Percentiles rank a stretch among this genome's conserved stretches.
Conservation (phyloP, 73 alveolate genomes). For the Symbiodinium pilosum region DNA sequence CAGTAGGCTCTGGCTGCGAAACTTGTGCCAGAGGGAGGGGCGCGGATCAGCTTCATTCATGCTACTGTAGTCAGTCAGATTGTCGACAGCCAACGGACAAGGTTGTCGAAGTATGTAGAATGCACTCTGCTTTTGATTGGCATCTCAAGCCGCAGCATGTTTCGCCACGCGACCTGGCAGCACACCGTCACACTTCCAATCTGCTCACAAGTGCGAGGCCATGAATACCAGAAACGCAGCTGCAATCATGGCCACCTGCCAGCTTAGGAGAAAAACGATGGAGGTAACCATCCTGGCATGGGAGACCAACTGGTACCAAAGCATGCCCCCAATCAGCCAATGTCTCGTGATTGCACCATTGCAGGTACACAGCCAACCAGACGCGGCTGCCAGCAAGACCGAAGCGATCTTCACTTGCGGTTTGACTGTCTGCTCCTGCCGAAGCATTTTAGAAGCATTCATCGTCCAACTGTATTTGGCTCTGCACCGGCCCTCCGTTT, state of each 20-base stretch:
- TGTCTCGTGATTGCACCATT: no score
- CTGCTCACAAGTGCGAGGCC: background rate
- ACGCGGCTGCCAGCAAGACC: background rate
- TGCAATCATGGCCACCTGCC: background rate
- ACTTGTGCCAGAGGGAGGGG: no score
- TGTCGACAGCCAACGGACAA: no score
- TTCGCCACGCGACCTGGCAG: background rate
- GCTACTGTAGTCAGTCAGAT: no score
- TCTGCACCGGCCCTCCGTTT: no score
- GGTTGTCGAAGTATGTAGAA: no score
- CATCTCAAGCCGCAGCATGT: background rate
- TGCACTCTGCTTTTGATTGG: background rate
- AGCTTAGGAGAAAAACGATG: background rate
- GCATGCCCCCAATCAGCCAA: no score
- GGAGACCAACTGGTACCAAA: no score
- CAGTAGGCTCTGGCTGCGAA: background rate
- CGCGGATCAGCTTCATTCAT: no score
- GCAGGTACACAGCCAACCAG: background rate
- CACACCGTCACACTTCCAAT: background rate
- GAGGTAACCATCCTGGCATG: background rate
- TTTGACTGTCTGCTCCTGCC: background rate
- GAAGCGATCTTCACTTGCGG: background rate
- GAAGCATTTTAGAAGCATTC: background rate
- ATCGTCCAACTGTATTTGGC: background rate
- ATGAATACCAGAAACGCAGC: background rate